Evolutionary conservation across 106 monocot species (phyloP), one percentile per base, ranked within the genome.

Genomic region (Ottelia alismoides): DNA sequence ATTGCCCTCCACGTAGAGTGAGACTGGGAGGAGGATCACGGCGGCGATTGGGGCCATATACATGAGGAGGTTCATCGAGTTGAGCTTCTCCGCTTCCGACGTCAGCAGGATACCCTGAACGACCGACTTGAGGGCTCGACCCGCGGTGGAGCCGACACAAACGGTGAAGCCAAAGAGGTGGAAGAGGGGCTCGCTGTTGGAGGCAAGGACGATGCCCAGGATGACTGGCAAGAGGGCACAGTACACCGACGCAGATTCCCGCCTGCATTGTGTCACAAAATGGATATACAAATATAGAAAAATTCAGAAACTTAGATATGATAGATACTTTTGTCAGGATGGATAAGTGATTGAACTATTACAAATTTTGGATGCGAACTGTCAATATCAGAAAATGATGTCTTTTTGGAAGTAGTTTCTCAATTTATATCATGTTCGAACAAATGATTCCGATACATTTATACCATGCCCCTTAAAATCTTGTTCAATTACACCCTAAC

Each of bases 41-140:
- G 61, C 69, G 6, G 69, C 69, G 19, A 70, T 70, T 26, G 69
- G 61, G 1, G 69, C 69, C 69, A 70, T 70, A 53, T 70, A 70
- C 47, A 61, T 24, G 1, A 70, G 69, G 14, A 70, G 61, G 47
- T 70, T 70, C 69, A 70, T 70, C 20, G 69, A 70, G 45, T 70
- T 70, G 23, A 70, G 61, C 26, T 31, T 46, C 68, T 68, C 68
- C 12, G 58, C 58, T 45, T 68, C 68, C 1, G 68, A 68, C 21
- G 52, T 68, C 27, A 68, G 68, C 16, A 68, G 23, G 21, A 68
- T 35, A 20, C 68, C 68, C 50, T 68, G 68, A 20, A 68, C 68
- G 2, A 68, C 68, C 18, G 59, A 60, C 27, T 68, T 68, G 19
- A 68, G 68, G 17, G 68, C 68, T 16, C 68, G 51, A 1, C 68